Evolutionary conservation across 768 basidiomycete species (phyloP), one percentile per base, ranked within the genome.

Genomic region (Boletus pseudopeckii): DNA sequence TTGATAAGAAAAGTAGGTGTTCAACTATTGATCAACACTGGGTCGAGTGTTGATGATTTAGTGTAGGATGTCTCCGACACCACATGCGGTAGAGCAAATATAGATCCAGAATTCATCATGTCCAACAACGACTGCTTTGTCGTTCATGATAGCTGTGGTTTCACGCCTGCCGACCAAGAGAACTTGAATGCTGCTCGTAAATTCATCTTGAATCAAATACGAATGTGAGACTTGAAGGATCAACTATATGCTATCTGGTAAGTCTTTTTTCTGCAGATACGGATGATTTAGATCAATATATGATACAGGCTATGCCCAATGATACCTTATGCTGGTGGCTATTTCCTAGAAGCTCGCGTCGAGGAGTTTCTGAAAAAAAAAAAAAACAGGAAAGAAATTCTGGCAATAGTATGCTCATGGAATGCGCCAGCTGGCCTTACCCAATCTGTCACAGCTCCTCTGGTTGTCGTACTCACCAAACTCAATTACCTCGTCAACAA

Each of bases 401-500:
- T 59, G 22, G 57, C 9, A 22, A 59, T 5, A 36, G 58, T 59
- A 15, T 7, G 58, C 47, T 30, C 8, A 15, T 7, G 6, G 3
- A 18, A 4, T 5, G 1, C 9, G 2, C 17, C 4, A 11, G 14
- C 18, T 22, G 3, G 5, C 15, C 41, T 6, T 36, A 5, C 18
- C 22, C 5, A 7, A 18, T 28, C 10, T 14, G n/a, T 30, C 15
- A 15, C 9, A 56, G 56, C 43, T 18, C 56, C 54, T 15, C 39
- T 56, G 15, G 28, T 57, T 2, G 39, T 57, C 5, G 48, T 56
- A 5, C 44, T 44, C 9, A 59, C 56, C 6, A 58, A 59, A 20
- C 38, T 50, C 13, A 56, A 59, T 30, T n/a, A 34, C 3, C 44
- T 58, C n/a, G 45, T 24, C 2, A 39, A 47, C 11, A 5, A 0